These are phyloP conservation scores for Phialemoniopsis sp. DNA, from an alignment of 2,329 filamentous ascomycete genomes.

Conservation along the genomic window DNA sequence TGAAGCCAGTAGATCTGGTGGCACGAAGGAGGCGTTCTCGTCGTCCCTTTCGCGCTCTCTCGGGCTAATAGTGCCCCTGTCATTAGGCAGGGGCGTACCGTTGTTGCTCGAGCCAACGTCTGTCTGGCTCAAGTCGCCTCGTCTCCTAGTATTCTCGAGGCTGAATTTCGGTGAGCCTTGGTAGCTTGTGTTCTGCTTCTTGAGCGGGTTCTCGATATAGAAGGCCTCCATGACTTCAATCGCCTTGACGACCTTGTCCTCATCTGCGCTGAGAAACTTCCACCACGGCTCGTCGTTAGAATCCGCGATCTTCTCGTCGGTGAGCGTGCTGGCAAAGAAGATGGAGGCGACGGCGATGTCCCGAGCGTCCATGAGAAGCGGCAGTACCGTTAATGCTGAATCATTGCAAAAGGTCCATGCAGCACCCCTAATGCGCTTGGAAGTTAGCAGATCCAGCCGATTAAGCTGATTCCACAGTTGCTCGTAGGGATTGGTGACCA, in stretches of 20 bases:
- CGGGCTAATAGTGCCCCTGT: conserved; percentile 46
- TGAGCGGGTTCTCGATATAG: conserved; percentile 60
- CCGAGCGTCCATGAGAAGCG: conserved; percentile 72
- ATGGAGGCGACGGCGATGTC: conserved; percentile 83
- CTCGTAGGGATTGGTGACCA: conserved; percentile 83
- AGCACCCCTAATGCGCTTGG: conserved; percentile 77
- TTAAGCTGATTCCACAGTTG: conserved; percentile 74
- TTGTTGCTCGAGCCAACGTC: conserved; percentile 42
- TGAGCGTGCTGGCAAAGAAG: conserved; percentile 79
- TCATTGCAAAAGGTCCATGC: conserved; percentile 96
- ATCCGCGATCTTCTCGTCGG: conserved; percentile 71
- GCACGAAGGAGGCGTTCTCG: conserved; percentile 4
- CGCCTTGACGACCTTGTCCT: conserved; percentile 66
- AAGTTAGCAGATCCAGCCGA: conserved; percentile 64
- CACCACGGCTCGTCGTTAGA: conserved; percentile 80
- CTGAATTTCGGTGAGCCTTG: conserved; percentile 49
- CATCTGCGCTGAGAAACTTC: conserved; percentile 68
- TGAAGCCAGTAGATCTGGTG: conserved; percentile 1
- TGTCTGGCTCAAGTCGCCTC: conserved; percentile 38
- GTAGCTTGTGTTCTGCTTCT: conserved; percentile 49
- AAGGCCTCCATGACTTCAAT: conserved; percentile 73
- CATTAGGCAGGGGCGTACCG: conserved; percentile 42
- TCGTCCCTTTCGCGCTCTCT: background rate
- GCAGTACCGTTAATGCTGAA: conserved; percentile 77
- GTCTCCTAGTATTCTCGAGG: conserved; percentile 51